Evolutionary conservation across 2,329 filamentous ascomycete genomes (phyloP).

Genomic region (Colletotrichum neosansevieriae): DNA sequence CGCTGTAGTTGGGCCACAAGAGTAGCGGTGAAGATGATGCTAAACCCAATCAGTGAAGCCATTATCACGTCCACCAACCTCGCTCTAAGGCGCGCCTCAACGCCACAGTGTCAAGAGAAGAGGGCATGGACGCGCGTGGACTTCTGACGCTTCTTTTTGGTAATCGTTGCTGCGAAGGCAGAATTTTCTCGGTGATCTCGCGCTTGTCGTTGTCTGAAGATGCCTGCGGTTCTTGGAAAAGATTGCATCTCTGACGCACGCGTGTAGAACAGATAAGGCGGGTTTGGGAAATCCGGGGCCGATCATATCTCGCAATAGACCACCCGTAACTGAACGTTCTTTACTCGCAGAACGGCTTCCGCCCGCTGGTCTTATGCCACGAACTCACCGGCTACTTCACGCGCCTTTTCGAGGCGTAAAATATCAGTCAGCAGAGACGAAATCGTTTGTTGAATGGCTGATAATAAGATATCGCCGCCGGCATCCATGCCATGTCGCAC

Average conservation of each 20-base stretch:
- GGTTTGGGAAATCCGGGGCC: slow-evolving; percentile 33
- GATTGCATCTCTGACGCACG: not conserved
- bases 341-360: not conserved
- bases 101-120: slow-evolving; percentile 33
- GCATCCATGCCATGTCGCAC: slow-evolving; percentile 23
- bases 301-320: not conserved
- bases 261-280: no score
- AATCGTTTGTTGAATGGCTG: slow-evolving; percentile 6
- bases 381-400: not conserved
- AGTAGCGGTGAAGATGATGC: slow-evolving; percentile 43
- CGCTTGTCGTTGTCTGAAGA: not conserved
- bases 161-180: slow-evolving; percentile 7
- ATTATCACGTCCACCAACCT: slow-evolving; percentile 36
- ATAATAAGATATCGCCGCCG: slow-evolving; percentile 9
- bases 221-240: slow-evolving; percentile 8
- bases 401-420: not conserved
- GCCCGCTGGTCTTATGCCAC: slow-evolving; percentile 6
- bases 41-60: slow-evolving; percentile 41
- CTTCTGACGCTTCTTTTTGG: not conserved
- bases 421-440: slow-evolving; percentile 9
- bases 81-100: slow-evolving; percentile 34
- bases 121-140: not conserved
- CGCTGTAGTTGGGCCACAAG: slow-evolving; percentile 41
- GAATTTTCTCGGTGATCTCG: slow-evolving; percentile 24
- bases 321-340: not conserved